These are phyloP conservation scores for Ustilago shanxiensis DNA, from an alignment of 1,284 basidiomycete species.

Conservation along the genomic window DNA sequence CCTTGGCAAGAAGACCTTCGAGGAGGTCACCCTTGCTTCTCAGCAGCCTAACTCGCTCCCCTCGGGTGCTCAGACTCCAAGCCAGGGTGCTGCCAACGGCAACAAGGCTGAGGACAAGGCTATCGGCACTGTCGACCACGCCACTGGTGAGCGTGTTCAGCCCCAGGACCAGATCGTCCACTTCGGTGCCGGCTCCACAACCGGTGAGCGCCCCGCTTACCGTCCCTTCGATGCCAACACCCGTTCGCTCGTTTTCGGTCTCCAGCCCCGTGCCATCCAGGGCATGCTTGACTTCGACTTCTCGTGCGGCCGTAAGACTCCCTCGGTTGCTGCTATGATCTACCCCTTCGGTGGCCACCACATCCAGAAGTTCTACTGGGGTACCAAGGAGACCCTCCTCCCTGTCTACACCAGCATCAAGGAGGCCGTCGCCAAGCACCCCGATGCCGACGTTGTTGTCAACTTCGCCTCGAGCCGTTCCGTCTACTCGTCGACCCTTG, in stretches of 20 bases:
- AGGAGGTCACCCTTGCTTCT: conserved; percentile 70
- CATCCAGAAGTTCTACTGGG: conserved; percentile 99
- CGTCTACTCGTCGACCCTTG: conserved; percentile 93
- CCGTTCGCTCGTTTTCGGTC: conserved; percentile 95
- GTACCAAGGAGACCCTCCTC: conserved; percentile 96
- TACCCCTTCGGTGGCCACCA: conserved; percentile 99
- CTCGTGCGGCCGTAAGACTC: conserved; percentile 92
- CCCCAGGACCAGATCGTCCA: conserved; percentile 86
- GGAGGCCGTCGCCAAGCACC: conserved; percentile 94
- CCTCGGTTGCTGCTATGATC: conserved; percentile 98
- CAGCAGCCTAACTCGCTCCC: conserved; percentile 70
- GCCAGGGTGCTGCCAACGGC: conserved; percentile 45
- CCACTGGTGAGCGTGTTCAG: conserved; percentile 81
- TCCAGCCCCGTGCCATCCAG: conserved; percentile 98
- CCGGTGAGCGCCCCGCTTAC: conserved; percentile 60
- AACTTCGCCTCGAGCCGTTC: conserved; percentile 97
- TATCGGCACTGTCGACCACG: conserved; percentile 81
- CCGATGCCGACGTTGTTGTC: conserved; percentile 96
- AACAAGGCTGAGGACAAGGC: conserved; percentile 66
- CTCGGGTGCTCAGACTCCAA: conserved; percentile 59
- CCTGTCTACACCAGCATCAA: conserved; percentile 95
- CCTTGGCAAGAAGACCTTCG: conserved; percentile 77
- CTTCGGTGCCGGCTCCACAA: conserved; percentile 74
- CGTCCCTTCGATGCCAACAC: conserved; percentile 82
- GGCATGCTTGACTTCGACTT: conserved; percentile 99